Base-by-base conservation (phyloP, 768 basidiomycete species). In the Rhizopogon salebrosus region DNA sequence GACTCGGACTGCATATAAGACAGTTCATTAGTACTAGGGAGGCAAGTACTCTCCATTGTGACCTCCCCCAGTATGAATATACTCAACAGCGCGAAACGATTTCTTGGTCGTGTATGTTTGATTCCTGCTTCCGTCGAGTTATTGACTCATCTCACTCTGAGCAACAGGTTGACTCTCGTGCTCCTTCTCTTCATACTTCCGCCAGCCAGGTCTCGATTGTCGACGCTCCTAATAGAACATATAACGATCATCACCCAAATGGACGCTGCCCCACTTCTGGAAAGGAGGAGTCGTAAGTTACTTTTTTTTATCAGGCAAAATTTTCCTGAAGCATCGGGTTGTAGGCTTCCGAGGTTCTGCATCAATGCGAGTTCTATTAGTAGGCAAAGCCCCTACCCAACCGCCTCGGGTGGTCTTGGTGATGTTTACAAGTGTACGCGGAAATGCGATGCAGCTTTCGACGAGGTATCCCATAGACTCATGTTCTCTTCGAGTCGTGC, bases 351-450 rank as follows among this genome's bases (percentile, higher is more conserved):
- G n/a, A n/a, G n/a, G n/a, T n/a, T 5, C 18, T 45, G 27, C 14
- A 45, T 45, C 18, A 7, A 31, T 8, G 7, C 18, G 31, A 22
- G 20, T 22, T 13, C 31, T 34, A 34, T 46, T 14, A 14, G 2
- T 14, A 22, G 14, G 20, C 2, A 34, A 22, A 34, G 13, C 0
- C 9, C 0, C 14, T 46, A 49, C 36, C 49, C 53, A 22, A 51
- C 49, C 9, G 18, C 38, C 8, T 29, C 34, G 3, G 74, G 75
- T 10, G 76, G 75, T 11, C 74, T 74, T 57, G 71, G 73, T 13
- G 76, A 77, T 59, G 68, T 76, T 18, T 77, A 72, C 72, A 70
- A 61, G 45, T 72, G 70, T 3, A 48, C 2, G 7, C 16, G 50
- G 50, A 34, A 45, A 23, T 9, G 6, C 22, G 42, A 20, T 1